Evolutionary conservation across 2,329 filamentous ascomycete species (phyloP), one percentile per base, ranked within the genome.

Genomic region (Fusarium nisikadoi): DNA sequence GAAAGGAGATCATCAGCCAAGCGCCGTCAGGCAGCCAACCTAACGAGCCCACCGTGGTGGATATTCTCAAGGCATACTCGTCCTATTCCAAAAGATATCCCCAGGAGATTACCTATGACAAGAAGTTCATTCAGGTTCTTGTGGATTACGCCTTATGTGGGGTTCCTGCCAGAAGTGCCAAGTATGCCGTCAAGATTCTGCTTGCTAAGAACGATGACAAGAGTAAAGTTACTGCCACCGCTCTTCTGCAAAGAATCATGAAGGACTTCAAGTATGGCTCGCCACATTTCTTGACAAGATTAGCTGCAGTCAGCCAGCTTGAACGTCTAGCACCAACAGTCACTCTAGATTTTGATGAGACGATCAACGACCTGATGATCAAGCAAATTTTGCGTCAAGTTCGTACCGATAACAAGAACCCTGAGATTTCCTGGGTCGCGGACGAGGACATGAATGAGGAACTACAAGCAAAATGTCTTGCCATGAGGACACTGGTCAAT

Each of bases 61-160:
- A 98, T 77, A 95, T 95, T 4, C 86, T 99, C 65, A 98, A 97
- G 80, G 95, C 97, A 6, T 98, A 96, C 79, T 93, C 95, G 14
- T 94, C 93, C 4, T 99, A 97, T 80, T 93, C 95, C 3, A 92
- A 92, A 77, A 94, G 92, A 75, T 95, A 97, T 74, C 91, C 95
- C 0, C 87, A 91, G 16, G 95, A 98, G 67, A 89, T 99, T 58
- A 93, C 93, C 2, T 89, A 90, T 65, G 93, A 97, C 69, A 90
- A 92, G 62, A 93, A 93, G 73, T 95, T 98, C 76, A 86, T 90
- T 36, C 91, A 96, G 77, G 92, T 94, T 2, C 87, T 99, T 80
- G 90, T 92, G 68, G 92, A 89, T 75, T 98, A 96, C 80, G 93
- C 95, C 3, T 86, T 95, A 25, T 93, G 93, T 77, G 95, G 95